Percentiles rank a stretch among this genome's conserved stretches.
Evolutionary conservation across 768 basidiomycete species (phyloP).

Genomic region (Cyclocybe cylindracea): DNA sequence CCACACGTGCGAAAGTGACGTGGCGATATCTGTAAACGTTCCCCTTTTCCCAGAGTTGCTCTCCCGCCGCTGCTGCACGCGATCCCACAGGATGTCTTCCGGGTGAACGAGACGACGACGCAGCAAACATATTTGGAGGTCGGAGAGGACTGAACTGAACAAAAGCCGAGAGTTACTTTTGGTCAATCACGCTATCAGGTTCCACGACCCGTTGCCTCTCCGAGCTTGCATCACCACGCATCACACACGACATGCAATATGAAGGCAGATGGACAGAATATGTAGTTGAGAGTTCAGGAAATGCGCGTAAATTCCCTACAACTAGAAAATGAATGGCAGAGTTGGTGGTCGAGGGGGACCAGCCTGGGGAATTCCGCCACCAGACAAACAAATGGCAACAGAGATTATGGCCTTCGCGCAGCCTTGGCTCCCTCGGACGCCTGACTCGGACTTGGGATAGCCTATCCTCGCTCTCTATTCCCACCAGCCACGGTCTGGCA

Average conservation of each 20-base stretch:
- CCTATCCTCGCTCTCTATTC: conserved; percentile 13
- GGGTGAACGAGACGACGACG: conserved; percentile 6
- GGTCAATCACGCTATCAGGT: conserved; percentile 31
- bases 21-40: conserved; percentile 28
- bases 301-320: too few species aligned
- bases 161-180: conserved; percentile 11
- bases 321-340: too few species aligned
- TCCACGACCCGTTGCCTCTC: conserved; percentile 22
- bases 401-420: conserved; percentile 24
- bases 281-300: too few species aligned
- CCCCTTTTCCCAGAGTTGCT: conserved; percentile 13
- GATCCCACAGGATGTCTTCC: conserved; percentile 9
- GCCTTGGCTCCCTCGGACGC: conserved; percentile 11
- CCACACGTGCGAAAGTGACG: conserved; percentile 43
- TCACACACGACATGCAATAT: neutral
- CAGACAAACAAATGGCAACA: conserved; percentile 40
- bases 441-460: conserved; percentile 26
- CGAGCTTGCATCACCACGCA: neutral
- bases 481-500: conserved; percentile 16
- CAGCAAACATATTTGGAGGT: conserved; percentile 6
- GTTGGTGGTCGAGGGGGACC: neutral
- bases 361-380: conserved; percentile 27
- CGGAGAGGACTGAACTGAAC: conserved; percentile 4
- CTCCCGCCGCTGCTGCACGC: conserved; percentile 3
- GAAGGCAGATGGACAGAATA: too few species aligned